phyloP scores from a whole-genome alignment of 208 protist species.

The Acanthamoeba sp. region DNA sequence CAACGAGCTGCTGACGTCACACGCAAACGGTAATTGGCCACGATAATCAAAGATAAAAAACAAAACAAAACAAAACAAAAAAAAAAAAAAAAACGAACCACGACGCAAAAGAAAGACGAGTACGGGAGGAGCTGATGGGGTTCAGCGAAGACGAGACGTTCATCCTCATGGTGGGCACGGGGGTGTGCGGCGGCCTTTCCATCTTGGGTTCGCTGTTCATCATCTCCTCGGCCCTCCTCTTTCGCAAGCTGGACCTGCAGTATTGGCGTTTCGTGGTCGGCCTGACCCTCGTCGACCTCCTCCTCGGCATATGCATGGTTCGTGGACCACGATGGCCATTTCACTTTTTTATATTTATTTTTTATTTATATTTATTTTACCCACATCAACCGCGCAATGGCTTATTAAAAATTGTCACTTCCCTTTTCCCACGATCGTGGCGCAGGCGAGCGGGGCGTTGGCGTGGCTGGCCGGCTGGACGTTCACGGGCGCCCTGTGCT shows the following conservation, averaged over 20 bases:
- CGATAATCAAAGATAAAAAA: too few relatives aligned
- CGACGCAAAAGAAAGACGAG: too few relatives aligned
- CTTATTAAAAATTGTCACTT: background rate
- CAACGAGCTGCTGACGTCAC: too few relatives aligned
- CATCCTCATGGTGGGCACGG: background rate
- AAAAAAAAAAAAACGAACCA: too few relatives aligned
- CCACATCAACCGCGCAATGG: background rate
- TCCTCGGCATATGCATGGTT: constrained; percentile 8
- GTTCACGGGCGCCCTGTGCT: background rate
- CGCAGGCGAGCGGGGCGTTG: background rate
- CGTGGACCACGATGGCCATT: background rate
- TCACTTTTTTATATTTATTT: background rate
- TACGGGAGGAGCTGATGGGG: too few relatives aligned
- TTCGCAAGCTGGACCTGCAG: background rate
- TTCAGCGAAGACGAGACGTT: constrained; percentile 8
- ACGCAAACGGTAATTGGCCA: too few relatives aligned
- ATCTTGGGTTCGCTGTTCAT: constrained; percentile 25
- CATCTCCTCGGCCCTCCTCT: background rate
- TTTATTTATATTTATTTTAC: background rate
- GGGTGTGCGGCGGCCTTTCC: background rate
- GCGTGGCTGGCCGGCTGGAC: background rate
- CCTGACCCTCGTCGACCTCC: background rate
- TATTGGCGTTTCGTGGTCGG: constrained; percentile 18
- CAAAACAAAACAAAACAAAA: background rate
- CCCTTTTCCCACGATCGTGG: background rate